phyloP scores from a whole-genome alignment of 139 green algal genomes.

The Eudorina sp. region DNA sequence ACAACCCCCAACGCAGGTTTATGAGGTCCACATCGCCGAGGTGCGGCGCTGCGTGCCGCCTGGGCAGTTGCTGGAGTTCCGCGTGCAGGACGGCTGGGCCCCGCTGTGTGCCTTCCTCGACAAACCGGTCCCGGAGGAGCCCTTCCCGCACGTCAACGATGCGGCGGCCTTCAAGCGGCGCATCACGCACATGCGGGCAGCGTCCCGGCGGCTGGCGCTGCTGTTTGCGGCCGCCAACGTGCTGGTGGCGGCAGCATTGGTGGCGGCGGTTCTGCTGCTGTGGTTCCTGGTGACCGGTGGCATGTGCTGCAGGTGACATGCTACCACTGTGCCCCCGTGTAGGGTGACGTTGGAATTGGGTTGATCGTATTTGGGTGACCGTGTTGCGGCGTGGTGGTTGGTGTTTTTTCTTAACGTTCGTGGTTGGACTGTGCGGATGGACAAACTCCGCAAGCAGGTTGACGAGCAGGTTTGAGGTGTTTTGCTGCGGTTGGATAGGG shows the following conservation, averaged over 20 bases:
- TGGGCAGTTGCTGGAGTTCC: constrained; percentile 40
- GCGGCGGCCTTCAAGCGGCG: not conserved
- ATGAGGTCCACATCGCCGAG: constrained; percentile 13
- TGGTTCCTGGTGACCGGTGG: no score
- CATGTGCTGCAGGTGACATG: no score
- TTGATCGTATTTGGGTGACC: no score
- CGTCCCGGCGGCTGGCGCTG: not conserved
- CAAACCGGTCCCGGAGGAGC: constrained; percentile 31
- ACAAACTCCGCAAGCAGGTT: no score
- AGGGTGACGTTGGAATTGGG: no score
- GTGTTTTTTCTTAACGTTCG: no score
- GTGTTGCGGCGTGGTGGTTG: no score
- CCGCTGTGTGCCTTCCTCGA: constrained; percentile 52
- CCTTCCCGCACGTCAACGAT: constrained; percentile 54
- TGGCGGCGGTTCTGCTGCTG: not conserved
- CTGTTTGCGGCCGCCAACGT: constrained; percentile 6
- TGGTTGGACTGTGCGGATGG: no score
- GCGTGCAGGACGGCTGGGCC: constrained; percentile 28
- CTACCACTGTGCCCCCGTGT: no score
- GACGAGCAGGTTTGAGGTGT: no score
- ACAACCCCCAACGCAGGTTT: constrained; percentile 31
- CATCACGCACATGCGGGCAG: not conserved
- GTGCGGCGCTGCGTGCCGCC: constrained; percentile 15
- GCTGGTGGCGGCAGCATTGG: not conserved
- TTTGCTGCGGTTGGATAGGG: no score